These are phyloP conservation scores for Candida yuanshanica DNA, from an alignment of 805 yeast species.

Conservation along the genomic window DNA sequence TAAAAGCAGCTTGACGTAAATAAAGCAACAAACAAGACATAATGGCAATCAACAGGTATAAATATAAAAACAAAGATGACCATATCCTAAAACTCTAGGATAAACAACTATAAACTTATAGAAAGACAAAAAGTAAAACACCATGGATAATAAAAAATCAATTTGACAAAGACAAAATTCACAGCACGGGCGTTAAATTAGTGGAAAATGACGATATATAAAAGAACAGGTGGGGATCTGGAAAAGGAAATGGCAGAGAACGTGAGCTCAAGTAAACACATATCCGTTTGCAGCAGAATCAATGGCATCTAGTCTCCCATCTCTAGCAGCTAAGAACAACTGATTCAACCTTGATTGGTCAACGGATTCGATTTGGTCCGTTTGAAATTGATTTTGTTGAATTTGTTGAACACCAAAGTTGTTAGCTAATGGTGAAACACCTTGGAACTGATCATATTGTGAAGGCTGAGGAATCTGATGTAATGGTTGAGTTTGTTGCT, in stretches of 20 bases:
- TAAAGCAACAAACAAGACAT: background rate
- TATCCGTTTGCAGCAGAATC: slow-evolving; percentile 42
- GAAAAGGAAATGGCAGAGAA: background rate
- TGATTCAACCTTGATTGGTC: slow-evolving; percentile 42
- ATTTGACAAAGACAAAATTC: background rate
- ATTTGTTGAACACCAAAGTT: slow-evolving; percentile 15
- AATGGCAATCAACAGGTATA: no score
- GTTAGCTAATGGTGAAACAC: slow-evolving; percentile 1
- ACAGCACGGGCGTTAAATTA: background rate
- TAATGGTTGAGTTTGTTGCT: slow-evolving; percentile 8
- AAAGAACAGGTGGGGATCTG: background rate
- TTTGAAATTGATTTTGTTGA: slow-evolving; percentile 14
- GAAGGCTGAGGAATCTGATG: slow-evolving; percentile 1
- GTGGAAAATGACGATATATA: background rate
- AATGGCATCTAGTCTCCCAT: slow-evolving; percentile 47
- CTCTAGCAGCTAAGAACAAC: slow-evolving; percentile 48
- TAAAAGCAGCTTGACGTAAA: no score
- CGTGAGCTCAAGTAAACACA: slow-evolving; percentile 2
- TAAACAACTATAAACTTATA: no score
- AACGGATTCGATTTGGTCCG: slow-evolving; percentile 30
- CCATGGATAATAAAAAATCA: background rate
- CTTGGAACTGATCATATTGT: background rate
- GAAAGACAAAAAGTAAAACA: background rate
- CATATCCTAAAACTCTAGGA: no score
- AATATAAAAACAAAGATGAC: no score